A percentile compares a stretch with the other conserved stretches of the same genome.
Conservation (phyloP, 495 filamentous ascomycete species). For the Collariella sp. region DNA sequence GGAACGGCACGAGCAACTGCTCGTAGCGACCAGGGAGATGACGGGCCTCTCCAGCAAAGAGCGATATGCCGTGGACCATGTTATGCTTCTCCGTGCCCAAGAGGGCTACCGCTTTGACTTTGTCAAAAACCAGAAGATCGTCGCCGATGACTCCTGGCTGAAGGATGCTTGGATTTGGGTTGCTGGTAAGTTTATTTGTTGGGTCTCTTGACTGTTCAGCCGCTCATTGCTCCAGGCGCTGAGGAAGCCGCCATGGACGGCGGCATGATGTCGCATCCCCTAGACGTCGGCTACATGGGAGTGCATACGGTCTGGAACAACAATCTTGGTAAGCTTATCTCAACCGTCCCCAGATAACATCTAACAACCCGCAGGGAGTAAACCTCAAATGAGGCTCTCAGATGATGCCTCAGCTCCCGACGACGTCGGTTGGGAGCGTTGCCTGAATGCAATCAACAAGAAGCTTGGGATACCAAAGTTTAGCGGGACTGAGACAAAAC, state of each 20-base stretch:
- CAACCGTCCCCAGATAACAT: constrained; percentile 4
- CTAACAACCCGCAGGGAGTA: constrained; percentile 24
- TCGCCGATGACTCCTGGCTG: constrained; percentile 64
- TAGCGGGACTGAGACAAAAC: constrained; percentile 46
- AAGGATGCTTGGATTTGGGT: constrained; percentile 73
- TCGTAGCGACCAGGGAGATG: constrained; percentile 40
- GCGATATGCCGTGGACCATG: constrained; percentile 35
- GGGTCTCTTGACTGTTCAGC: not conserved
- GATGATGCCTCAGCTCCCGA: constrained; percentile 36
- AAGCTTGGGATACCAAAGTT: constrained; percentile 34
- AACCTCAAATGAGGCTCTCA: constrained; percentile 33
- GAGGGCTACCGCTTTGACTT: constrained; percentile 77
- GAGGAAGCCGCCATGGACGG: constrained; percentile 54
- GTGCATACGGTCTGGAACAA: constrained; percentile 74
- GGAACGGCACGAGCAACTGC: constrained; percentile 37
- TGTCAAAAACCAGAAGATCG: constrained; percentile 54
- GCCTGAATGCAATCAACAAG: constrained; percentile 39
- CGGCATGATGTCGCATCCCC: constrained; percentile 61
- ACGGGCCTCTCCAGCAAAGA: constrained; percentile 29
- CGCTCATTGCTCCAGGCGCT: constrained; percentile 43
- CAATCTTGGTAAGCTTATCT: constrained; percentile 47
- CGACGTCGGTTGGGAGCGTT: constrained; percentile 40
- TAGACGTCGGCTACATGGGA: constrained; percentile 83
- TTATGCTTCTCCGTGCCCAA: constrained; percentile 44
- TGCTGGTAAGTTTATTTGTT: constrained; percentile 41